These are phyloP conservation scores for Aspergillus hortae DNA, from an alignment of 2,329 filamentous ascomycete species.

Conservation along the genomic window DNA sequence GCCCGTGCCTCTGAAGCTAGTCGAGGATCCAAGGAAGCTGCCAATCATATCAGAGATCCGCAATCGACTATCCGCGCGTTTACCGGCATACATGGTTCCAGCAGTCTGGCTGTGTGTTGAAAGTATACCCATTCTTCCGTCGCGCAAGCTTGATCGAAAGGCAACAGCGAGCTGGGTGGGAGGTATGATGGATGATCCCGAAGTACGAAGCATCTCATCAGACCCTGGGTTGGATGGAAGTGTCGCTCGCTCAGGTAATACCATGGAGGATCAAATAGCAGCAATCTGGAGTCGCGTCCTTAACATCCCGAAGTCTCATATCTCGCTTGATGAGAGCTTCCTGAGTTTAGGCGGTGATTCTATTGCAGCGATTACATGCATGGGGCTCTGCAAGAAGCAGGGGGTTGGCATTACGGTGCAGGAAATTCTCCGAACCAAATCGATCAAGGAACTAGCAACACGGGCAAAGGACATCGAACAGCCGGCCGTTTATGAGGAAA, in stretches of 20 bases:
- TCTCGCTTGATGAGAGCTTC: slow-evolving; percentile 39
- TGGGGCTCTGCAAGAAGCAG: slow-evolving; percentile 45
- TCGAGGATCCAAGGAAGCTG: slow-evolving; percentile 19
- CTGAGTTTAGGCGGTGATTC: slow-evolving; percentile 48
- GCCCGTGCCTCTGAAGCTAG: slow-evolving; percentile 19
- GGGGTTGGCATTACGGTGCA: slow-evolving; percentile 47
- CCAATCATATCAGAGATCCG: slow-evolving; percentile 24
- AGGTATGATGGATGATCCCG: slow-evolving; percentile 24
- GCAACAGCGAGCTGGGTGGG: slow-evolving; percentile 33
- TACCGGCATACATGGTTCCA: slow-evolving; percentile 50
- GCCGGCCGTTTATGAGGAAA: slow-evolving; percentile 33
- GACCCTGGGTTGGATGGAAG: background rate
- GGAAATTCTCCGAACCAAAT: slow-evolving; percentile 47
- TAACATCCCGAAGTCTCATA: slow-evolving; percentile 31
- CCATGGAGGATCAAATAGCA: slow-evolving; percentile 28
- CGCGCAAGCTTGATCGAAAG: slow-evolving; percentile 47
- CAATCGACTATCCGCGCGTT: slow-evolving; percentile 23
- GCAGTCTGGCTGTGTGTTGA: slow-evolving; percentile 45
- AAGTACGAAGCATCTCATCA: slow-evolving; percentile 10
- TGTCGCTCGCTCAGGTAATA: slow-evolving; percentile 16
- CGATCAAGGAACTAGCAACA: slow-evolving; percentile 37
- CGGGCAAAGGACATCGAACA: slow-evolving; percentile 28
- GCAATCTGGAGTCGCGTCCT: slow-evolving; percentile 38
- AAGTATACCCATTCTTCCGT: slow-evolving; percentile 41
- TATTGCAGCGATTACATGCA: slow-evolving; percentile 50